Base-by-base conservation (phyloP, 176 grass and related monocot genomes). In the Neostapfia colusana region DNA sequence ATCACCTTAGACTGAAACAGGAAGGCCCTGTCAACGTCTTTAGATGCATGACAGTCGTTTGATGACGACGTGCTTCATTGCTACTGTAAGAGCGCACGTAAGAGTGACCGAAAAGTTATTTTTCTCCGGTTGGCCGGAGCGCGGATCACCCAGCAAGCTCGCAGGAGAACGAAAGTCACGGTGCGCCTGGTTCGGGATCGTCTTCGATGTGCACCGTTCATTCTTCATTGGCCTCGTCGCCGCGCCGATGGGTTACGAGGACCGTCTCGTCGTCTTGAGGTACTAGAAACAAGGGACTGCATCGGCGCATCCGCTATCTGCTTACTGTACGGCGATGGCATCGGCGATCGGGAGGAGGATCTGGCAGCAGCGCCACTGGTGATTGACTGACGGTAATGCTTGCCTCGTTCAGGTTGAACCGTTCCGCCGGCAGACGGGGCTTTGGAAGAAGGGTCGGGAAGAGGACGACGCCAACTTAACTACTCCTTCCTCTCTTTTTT, bases 211-310 rank as follows among this genome's bases (percentile, higher is more conserved):
- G n/a, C n/a, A 53, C 7, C 45, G 6, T 27, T 16, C 10, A n/a
- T 27, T 26, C 1, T 15, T 16, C 51, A 23, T 48, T 59, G 62
- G 62, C 46, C 46, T 37, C 63, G 27, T 58, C 72, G 63, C 63
- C 49, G 70, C 72, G 72, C 63, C 49, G 61, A 13, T 23, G 60
- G 54, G 15, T 50, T 18, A 43, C 54, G 20, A 74, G 21, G 34
- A 15, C 0, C 2, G 51, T 37, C 0, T 54, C 16, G 48, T 55
- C 18, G 50, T 21, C 18, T 9, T 0, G 18, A 20, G 18, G 12
- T 46, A 46, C 1, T 1, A 1, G 18, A 53, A 53, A n/a, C 49
- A 8, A 54, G 18, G 18, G 10, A 43, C 26, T 4, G 24, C 56
- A 8, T 42, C 26, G n/a, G 21, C 0, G 23, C 54, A 6, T 40